Conservation (phyloP, 495 filamentous ascomycete genomes). For the Immersiella caudata region DNA sequence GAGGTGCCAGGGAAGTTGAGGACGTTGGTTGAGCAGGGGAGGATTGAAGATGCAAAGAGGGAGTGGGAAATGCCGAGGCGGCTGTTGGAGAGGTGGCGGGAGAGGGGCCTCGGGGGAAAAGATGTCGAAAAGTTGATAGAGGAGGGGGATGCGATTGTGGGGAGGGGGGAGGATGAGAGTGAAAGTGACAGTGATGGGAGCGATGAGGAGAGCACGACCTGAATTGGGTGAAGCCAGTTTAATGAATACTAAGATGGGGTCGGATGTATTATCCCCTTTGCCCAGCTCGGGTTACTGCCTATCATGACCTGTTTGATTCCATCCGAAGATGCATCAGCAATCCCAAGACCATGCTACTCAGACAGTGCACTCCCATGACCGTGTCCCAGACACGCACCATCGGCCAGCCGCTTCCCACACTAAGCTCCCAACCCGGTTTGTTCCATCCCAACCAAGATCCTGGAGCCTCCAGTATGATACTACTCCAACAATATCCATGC, state of each 20-base stretch:
- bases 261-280: neutral
- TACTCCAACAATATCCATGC: too few relatives aligned
- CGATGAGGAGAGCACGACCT: neutral
- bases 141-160: conserved; percentile 54
- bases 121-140: conserved; percentile 54
- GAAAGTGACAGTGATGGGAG: conserved; percentile 11
- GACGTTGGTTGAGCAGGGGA: conserved; percentile 64
- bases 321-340: neutral
- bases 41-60: conserved; percentile 60
- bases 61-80: conserved; percentile 61
- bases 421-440: too few relatives aligned
- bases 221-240: neutral
- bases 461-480: too few relatives aligned
- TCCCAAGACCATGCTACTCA: neutral
- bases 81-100: conserved; percentile 54
- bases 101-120: conserved; percentile 51
- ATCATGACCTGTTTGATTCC: neutral
- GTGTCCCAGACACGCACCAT: neutral
- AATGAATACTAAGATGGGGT: neutral
- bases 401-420: neutral
- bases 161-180: conserved; percentile 22
- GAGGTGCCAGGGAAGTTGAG: conserved; percentile 61
- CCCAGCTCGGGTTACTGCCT: neutral
- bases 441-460: too few relatives aligned
- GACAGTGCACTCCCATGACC: neutral